Evolutionary conservation across 2,329 filamentous ascomycete species (phyloP), one percentile per base, ranked within the genome.

Genomic region (Ascomycota sp.): DNA sequence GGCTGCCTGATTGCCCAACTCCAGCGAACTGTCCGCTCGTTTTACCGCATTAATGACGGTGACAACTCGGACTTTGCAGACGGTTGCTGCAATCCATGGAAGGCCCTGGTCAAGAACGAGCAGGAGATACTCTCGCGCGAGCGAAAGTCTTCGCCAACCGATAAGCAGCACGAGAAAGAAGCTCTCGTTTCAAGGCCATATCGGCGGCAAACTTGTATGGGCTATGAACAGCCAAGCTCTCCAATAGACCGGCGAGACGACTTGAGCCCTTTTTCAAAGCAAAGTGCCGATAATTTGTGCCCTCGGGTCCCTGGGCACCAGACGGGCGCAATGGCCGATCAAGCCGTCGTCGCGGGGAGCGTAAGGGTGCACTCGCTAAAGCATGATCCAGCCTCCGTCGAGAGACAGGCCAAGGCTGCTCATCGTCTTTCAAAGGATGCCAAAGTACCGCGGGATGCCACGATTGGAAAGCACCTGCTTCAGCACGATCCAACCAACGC

Each of bases 71-170:
- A 56, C 34, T 48, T 27, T 10, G 10, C 9, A 2, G 41, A 43
- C 16, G 42, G 44, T 12, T 54, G 47, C 32, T 49, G 35, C 32
- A 48, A 44, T 30, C 52, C 53, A 5, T 42, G 36, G 29, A 9
- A 35, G 1, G 45, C 49, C 10, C 39, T 55, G 21, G 36, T 44
- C 5, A 42, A 45, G 4, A 46, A 42, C 25, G 49, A 56, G 28
- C 39, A 48, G 9, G 53, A 56, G 36, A 52, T 55, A 25, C 33
- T 45, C 0, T 25, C 45, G 16, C 49, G 53, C 25, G 44, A 54
- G 32, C 16, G 16, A 21, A 21, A 21, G 16, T 21, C 16, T 21
- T 21, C 16, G 5, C 16, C 16, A 21, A 21, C 16, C 16, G 5
- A 21, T 21, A 42, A 33, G 28, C 35, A 38, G 11, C 35, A 39